Evolutionary conservation across 805 yeast species (phyloP).

Genomic region (Lipomyces kockii): DNA sequence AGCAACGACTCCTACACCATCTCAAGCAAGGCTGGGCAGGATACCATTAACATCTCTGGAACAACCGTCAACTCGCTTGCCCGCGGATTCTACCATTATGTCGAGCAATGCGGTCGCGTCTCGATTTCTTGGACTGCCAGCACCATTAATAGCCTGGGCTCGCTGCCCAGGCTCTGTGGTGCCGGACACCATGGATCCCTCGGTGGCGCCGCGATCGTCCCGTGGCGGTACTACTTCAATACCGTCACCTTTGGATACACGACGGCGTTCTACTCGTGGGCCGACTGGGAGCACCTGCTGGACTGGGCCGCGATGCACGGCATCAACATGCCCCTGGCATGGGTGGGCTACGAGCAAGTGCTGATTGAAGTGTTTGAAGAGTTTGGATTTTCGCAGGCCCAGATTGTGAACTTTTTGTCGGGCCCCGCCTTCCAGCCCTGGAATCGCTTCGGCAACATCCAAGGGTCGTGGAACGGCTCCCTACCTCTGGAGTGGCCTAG

Average conservation of each 20-base stretch:
- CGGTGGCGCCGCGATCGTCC: background rate
- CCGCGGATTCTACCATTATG: background rate
- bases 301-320: conserved; percentile 5
- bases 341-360: conserved; percentile 1
- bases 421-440: background rate
- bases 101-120: background rate
- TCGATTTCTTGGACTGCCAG: background rate
- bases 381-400: background rate
- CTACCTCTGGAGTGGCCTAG: background rate
- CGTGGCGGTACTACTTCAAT: conserved; percentile 1
- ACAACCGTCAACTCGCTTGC: background rate
- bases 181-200: background rate
- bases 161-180: background rate
- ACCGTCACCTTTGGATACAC: conserved; percentile 2
- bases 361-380: background rate
- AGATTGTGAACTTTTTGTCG: background rate
- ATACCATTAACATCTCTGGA: background rate
- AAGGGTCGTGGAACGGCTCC: background rate
- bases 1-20: background rate
- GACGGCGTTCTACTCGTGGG: background rate
- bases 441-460: conserved; percentile 3
- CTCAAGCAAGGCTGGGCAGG: background rate
- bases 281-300: conserved; percentile 3
- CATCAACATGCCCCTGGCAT: background rate
- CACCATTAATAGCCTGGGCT: background rate